These are phyloP conservation scores for Dactylellina parvicollis DNA, from an alignment of 2,329 filamentous ascomycete genomes.

Conservation along the genomic window DNA sequence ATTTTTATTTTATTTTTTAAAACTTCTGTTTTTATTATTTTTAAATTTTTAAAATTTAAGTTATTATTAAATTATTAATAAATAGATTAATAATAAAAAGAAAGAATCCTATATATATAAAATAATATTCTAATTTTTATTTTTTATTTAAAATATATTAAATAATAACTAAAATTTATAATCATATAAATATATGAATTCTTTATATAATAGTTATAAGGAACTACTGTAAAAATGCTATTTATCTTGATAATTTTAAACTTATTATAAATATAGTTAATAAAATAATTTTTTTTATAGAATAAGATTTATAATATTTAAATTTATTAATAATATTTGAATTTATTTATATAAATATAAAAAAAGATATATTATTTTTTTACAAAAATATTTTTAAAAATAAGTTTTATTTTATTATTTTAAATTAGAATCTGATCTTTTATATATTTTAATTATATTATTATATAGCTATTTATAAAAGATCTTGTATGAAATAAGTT, in stretches of 20 bases:
- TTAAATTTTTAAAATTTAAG: slow-evolving; percentile 5
- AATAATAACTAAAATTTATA: not conserved
- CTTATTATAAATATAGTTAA: not conserved
- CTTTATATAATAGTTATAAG: slow-evolving; percentile 16
- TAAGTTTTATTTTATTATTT: no score
- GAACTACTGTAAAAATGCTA: no score
- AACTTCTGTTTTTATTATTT: slow-evolving; percentile 7
- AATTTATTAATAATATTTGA: slow-evolving; percentile 2
- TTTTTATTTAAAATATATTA: slow-evolving; percentile 4
- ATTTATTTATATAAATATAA: slow-evolving; percentile 8
- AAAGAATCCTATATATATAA: not conserved
- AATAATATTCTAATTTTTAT: not conserved
- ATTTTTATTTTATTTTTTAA: not conserved
- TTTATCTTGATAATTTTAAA: not conserved
- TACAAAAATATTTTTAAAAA: not conserved
- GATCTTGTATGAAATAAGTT: not conserved
- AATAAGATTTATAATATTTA: slow-evolving; percentile 1
- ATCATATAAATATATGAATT: slow-evolving; percentile 13
- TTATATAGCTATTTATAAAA: slow-evolving; percentile 6
- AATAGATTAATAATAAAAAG: slow-evolving; percentile 5
- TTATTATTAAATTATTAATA: slow-evolving; percentile 1
- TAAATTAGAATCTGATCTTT: no score
- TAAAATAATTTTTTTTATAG: slow-evolving; percentile 4
- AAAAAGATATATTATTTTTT: not conserved
- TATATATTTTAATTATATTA: slow-evolving; percentile 5